These are phyloP conservation scores for Pseudogymnoascus verrucosus DNA, from an alignment of 2,329 filamentous ascomycete genomes.

Conservation along the genomic window DNA sequence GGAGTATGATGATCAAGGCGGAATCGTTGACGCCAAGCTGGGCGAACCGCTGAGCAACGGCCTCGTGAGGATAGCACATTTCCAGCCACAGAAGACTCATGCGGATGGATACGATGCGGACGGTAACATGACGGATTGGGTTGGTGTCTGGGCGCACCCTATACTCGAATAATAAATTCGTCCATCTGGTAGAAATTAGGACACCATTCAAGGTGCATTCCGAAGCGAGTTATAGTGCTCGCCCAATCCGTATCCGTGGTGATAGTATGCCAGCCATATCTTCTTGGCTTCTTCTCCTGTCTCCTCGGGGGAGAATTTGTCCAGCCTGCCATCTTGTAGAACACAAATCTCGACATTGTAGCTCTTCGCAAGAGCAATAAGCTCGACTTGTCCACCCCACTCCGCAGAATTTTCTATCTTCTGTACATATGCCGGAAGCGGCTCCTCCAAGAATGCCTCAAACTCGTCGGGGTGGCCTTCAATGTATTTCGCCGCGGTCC, in stretches of 20 bases:
- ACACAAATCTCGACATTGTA: constrained; percentile 79
- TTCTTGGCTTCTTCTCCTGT: constrained; percentile 39
- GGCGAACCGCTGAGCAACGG: constrained; percentile 33
- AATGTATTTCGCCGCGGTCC: constrained; percentile 72
- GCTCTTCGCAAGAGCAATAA: constrained; percentile 72
- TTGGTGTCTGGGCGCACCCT: constrained; percentile 44
- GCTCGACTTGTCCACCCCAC: constrained; percentile 91
- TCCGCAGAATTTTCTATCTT: constrained; percentile 83
- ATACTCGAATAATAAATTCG: constrained; percentile 6
- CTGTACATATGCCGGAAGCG: constrained; percentile 60
- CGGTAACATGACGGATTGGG: constrained; percentile 42
- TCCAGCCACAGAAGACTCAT: constrained; percentile 45
- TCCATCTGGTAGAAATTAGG: background rate
- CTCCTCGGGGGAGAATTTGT: constrained; percentile 57
- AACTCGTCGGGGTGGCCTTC: constrained; percentile 68
- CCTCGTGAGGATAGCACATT: constrained; percentile 39
- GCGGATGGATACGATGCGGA: constrained; percentile 36
- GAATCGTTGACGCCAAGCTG: constrained; percentile 40
- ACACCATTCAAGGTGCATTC: constrained; percentile 27
- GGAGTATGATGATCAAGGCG: constrained; percentile 48
- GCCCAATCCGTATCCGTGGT: constrained; percentile 85
- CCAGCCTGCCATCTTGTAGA: constrained; percentile 73
- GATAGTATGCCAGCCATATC: constrained; percentile 89
- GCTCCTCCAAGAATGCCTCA: constrained; percentile 77
- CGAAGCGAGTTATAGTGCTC: constrained; percentile 94